These are phyloP conservation scores for Sclerotinia spermophila DNA, from an alignment of 2,329 filamentous ascomycete species.

Conservation along the genomic window DNA sequence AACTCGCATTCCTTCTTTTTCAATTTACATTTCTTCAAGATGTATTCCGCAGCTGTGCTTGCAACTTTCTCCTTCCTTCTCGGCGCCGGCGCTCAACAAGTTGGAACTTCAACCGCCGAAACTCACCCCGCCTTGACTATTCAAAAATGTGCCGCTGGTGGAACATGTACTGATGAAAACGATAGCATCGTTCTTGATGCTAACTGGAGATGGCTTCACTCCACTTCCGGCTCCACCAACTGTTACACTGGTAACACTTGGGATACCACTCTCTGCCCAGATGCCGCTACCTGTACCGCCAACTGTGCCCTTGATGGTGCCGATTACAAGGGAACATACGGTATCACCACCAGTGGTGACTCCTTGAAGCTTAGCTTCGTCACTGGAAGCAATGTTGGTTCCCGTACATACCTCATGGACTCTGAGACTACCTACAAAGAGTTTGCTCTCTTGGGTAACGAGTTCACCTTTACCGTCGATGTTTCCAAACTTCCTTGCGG, in stretches of 20 bases:
- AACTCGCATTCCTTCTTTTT: conserved; percentile 2
- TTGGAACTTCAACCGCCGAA: conserved; percentile 43
- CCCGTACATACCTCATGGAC: conserved; percentile 45
- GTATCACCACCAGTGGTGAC: conserved; percentile 41
- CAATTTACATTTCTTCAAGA: neutral
- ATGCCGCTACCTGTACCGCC: conserved; percentile 47
- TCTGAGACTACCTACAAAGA: conserved; percentile 52
- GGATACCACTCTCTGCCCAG: conserved; percentile 47
- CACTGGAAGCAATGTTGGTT: conserved; percentile 35
- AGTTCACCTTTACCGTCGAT: conserved; percentile 60
- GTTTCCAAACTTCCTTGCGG: conserved; percentile 64
- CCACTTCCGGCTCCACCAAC: conserved; percentile 36
- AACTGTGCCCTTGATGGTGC: conserved; percentile 53
- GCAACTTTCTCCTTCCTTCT: conserved; percentile 15
- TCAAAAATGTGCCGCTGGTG: conserved; percentile 14
- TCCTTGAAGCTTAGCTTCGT: conserved; percentile 36
- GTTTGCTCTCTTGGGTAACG: conserved; percentile 52
- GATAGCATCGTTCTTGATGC: conserved; percentile 51
- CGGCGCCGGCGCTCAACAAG: conserved; percentile 37
- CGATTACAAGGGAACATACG: conserved; percentile 44
- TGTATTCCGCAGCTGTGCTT: conserved; percentile 15
- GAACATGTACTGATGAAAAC: conserved; percentile 44
- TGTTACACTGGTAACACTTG: conserved; percentile 38
- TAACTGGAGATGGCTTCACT: conserved; percentile 38
- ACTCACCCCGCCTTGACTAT: conserved; percentile 47